Percentiles rank a stretch among this genome's conserved stretches.
Conservation (phyloP, 2,329 filamentous ascomycete genomes). For the Thelonectria blattea region DNA sequence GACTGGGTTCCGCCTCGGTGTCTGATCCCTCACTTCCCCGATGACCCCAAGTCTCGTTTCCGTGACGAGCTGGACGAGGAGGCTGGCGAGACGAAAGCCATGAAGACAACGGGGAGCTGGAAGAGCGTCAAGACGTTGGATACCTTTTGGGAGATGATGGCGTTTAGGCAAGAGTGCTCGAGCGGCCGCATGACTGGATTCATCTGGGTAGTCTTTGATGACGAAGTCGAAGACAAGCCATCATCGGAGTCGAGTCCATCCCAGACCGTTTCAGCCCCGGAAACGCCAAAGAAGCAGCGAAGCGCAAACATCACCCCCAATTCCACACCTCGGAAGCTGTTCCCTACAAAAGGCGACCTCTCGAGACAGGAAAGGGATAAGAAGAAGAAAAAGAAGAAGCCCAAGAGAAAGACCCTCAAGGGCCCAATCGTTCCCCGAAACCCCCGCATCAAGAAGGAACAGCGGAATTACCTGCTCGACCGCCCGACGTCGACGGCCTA, state of each 20-base stretch:
- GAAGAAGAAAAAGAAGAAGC: slow-evolving; percentile 42
- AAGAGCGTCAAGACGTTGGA: slow-evolving; percentile 81
- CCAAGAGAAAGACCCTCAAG: slow-evolving; percentile 54
- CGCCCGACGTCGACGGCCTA: slow-evolving; percentile 62
- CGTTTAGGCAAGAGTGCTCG: slow-evolving; percentile 93
- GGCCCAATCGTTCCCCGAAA: slow-evolving; percentile 69
- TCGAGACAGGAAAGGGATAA: slow-evolving; percentile 17
- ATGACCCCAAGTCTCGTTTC: slow-evolving; percentile 93
- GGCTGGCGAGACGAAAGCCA: slow-evolving; percentile 61
- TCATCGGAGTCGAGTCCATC: slow-evolving; percentile 29
- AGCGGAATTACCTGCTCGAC: slow-evolving; percentile 56
- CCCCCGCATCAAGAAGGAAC: slow-evolving; percentile 68
- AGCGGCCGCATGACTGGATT: slow-evolving; percentile 92
- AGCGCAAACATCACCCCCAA: slow-evolving; percentile 37
- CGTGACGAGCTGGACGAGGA: slow-evolving; percentile 89
- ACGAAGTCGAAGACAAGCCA: slow-evolving; percentile 39
- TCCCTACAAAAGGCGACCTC: slow-evolving; percentile 34
- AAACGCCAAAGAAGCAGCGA: slow-evolving; percentile 44
- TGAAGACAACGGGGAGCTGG: slow-evolving; percentile 73
- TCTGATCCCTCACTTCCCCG: slow-evolving; percentile 88
- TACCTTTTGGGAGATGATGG: slow-evolving; percentile 99
- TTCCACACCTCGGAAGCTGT: slow-evolving; percentile 44
- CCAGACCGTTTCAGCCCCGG: slow-evolving; percentile 23
- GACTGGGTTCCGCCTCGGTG: slow-evolving; percentile 76
- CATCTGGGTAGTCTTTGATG: slow-evolving; percentile 87